Evolutionary conservation across 2,329 filamentous ascomycete species (phyloP), one percentile per base, ranked within the genome.

Genomic region (Trichoderma simmonsii): DNA sequence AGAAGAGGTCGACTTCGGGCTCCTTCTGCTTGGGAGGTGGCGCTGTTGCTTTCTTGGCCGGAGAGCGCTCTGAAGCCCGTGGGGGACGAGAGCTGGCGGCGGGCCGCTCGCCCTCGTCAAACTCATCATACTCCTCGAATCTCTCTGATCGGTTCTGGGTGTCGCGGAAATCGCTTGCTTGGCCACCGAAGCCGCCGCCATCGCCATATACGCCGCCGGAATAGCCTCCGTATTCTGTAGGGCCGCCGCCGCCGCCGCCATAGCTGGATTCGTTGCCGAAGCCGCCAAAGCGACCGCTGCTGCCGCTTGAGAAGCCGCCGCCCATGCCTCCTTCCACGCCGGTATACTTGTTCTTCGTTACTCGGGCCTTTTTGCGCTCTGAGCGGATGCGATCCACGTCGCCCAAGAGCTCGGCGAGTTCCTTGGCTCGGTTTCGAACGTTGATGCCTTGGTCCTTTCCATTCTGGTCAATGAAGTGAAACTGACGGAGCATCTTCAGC

Each of bases 381-480:
- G 90, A 79, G 73, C 92, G 89, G 77, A 98, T 97, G 21, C 91
- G 89, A 21, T 98, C 95, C 73, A 98, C 94, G 76, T 99, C 96
- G 77, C 93, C 87, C 63, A 99, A 86, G n/a, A 99, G 89, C 75
- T 99, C 97, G 14, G 93, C 92, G 65, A 99, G 86, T 84, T 99
- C 96, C 83, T 98, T 98, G 76, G 96, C 94, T 75, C 96, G 90
- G 84, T 98, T 98, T 76, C 96, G 92, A 73, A 99, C 96, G 79
- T 99, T 99, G 82, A 99, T 90, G 73, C 96, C 96, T 82, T 99
- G 96, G 80, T 99, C 96, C 83, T 99, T 99, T 81, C 96, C 96
- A 82, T 98, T 98, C 80, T 89, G 87, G 80, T 99, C 90, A 82
- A 99, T 98, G 83, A 87, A 99, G 84, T 99, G 96, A 83, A 99